These are phyloP conservation scores for Colletotrichum cuscutae DNA, from an alignment of 2,329 filamentous ascomycete genomes.

Conservation along the genomic window DNA sequence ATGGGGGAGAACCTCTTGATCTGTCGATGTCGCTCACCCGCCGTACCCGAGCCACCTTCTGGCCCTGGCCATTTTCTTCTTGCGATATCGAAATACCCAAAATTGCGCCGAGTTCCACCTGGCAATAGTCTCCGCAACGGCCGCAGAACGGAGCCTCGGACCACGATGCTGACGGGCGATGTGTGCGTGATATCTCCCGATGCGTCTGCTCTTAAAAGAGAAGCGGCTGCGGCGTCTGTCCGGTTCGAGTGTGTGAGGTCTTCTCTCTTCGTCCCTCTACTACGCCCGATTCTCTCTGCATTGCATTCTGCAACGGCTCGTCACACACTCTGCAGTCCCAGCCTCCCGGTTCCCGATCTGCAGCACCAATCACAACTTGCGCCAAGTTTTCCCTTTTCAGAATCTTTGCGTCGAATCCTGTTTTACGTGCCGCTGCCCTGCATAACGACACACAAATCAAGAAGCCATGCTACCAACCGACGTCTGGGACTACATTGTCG, in stretches of 20 bases:
- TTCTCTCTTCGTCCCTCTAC: not conserved
- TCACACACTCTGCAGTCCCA: not conserved
- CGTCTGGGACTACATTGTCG: slow-evolving; percentile 48
- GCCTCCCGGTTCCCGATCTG: not conserved
- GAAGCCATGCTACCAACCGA: slow-evolving; percentile 2
- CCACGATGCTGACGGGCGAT: not conserved
- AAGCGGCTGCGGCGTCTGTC: not conserved
- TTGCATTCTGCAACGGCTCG: not conserved
- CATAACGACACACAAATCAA: not conserved
- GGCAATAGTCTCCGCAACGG: not conserved
- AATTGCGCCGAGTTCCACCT: slow-evolving; percentile 2
- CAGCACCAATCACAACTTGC: not conserved
- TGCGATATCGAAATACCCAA: not conserved
- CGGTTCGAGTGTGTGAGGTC: not conserved
- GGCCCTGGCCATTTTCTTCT: not conserved
- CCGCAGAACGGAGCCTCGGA: not conserved
- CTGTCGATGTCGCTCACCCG: not conserved
- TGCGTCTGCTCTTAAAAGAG: not conserved
- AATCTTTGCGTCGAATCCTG: not conserved
- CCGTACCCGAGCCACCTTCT: not conserved
- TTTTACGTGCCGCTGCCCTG: not conserved
- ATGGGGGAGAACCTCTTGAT: not conserved
- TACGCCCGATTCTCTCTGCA: not conserved
- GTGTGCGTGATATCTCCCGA: not conserved
- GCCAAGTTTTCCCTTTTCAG: not conserved